Evolutionary conservation across 2,329 filamentous ascomycete species (phyloP).

Genomic region (Lecanicillium sp.): DNA sequence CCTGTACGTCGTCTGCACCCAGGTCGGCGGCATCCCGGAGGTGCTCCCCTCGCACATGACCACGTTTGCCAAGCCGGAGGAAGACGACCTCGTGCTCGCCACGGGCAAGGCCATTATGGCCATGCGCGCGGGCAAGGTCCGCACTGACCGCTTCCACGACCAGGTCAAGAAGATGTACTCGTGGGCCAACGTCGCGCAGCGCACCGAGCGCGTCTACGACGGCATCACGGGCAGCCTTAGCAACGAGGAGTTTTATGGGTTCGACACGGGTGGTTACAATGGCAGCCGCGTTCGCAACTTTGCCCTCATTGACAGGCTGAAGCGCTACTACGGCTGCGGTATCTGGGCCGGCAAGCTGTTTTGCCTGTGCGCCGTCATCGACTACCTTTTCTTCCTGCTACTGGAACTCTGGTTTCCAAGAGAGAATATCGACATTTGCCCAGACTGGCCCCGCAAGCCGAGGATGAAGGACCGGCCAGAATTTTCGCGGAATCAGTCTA

Average conservation of each 20-base stretch:
- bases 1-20: slow-evolving; percentile 91
- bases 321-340: slow-evolving; percentile 94
- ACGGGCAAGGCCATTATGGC: slow-evolving; percentile 85
- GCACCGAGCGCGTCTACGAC: slow-evolving; percentile 92
- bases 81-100: slow-evolving; percentile 85
- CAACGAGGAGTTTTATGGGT: slow-evolving; percentile 83
- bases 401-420: slow-evolving; percentile 83
- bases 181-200: slow-evolving; percentile 89
- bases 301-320: slow-evolving; percentile 86
- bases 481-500: slow-evolving; percentile 21
- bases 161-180: slow-evolving; percentile 98
- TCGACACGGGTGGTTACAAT: slow-evolving; percentile 62
- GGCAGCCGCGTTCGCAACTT: slow-evolving; percentile 74
- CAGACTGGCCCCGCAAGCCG: slow-evolving; percentile 81
- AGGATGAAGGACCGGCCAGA: slow-evolving; percentile 8
- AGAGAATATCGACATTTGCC: slow-evolving; percentile 78
- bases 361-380: slow-evolving; percentile 86
- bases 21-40: slow-evolving; percentile 93
- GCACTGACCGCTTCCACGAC: slow-evolving; percentile 91
- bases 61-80: slow-evolving; percentile 91
- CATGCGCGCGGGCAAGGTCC: slow-evolving; percentile 76
- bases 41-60: slow-evolving; percentile 96
- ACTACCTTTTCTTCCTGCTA: slow-evolving; percentile 84
- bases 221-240: slow-evolving; percentile 81
- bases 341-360: slow-evolving; percentile 98